phyloP scores from a whole-genome alignment of 176 grass and related monocot genomes.

The Pontederia paniculata region DNA sequence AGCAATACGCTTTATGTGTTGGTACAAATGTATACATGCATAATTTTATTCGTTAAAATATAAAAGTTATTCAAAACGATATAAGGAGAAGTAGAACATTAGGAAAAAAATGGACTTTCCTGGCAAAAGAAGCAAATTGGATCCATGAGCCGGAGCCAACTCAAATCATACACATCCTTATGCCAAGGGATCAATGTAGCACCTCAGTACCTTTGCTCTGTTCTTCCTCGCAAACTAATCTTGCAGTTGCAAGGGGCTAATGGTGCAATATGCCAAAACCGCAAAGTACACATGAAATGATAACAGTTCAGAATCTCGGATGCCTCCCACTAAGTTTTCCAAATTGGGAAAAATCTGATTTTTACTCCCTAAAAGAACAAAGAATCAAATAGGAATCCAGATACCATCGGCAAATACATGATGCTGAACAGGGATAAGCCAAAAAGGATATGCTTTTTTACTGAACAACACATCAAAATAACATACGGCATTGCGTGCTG shows the following conservation, averaged over 20 bases:
- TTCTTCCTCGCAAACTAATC: background rate
- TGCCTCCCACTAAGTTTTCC: too few relatives aligned
- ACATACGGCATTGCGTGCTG: too few relatives aligned
- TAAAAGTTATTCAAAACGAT: too few relatives aligned
- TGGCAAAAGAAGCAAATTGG: background rate
- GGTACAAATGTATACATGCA: background rate
- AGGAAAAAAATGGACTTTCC: background rate
- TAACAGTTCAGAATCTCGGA: too few relatives aligned
- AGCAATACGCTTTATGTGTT: background rate
- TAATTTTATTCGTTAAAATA: background rate
- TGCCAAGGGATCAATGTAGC: conserved; percentile 4
- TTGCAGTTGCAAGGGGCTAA: background rate
- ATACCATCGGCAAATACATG: too few relatives aligned
- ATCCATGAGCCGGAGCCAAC: background rate
- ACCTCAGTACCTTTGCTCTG: background rate
- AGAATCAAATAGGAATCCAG: too few relatives aligned
- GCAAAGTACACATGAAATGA: background rate
- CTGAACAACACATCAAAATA: too few relatives aligned
- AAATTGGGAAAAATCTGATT: too few relatives aligned
- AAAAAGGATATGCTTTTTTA: too few relatives aligned
- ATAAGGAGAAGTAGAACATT: background rate
- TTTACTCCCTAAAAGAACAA: too few relatives aligned
- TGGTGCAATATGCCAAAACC: background rate
- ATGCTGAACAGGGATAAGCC: too few relatives aligned
- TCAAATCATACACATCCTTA: background rate